A percentile compares a stretch with the other conserved stretches of the same genome.
phyloP scores from a whole-genome alignment of 306 rosid genomes.

The Fragaria iinumae region DNA sequence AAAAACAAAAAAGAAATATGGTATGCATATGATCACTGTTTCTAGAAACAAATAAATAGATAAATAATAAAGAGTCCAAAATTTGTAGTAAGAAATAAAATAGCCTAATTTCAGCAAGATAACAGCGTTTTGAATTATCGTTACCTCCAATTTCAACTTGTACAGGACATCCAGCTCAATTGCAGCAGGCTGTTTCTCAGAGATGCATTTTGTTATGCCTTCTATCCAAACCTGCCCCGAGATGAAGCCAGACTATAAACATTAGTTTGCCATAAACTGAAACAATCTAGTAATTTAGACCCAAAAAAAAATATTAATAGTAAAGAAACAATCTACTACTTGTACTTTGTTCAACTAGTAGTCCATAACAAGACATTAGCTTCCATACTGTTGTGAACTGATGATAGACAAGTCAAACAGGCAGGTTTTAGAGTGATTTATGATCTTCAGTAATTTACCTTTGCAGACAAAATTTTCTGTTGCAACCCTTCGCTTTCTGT shows the following conservation, averaged over 20 bases:
- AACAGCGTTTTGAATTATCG: constrained; percentile 22
- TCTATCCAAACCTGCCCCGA: constrained; percentile 62
- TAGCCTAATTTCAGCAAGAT: background rate
- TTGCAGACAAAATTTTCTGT: constrained; percentile 48
- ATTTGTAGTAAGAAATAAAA: constrained; percentile 2
- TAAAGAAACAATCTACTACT: constrained; percentile 8
- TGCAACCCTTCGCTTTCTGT: constrained; percentile 56
- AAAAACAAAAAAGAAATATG: background rate
- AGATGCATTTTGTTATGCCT: constrained; percentile 54
- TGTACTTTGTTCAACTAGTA: constrained; percentile 12
- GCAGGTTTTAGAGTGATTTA: background rate
- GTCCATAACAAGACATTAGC: background rate
- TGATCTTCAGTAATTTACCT: constrained; percentile 40
- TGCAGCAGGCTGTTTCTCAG: constrained; percentile 43
- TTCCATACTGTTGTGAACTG: background rate
- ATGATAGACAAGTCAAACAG: background rate
- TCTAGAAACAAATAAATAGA: background rate
- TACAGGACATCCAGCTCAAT: constrained; percentile 57
- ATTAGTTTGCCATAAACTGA: constrained; percentile 3
- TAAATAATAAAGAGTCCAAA: background rate
- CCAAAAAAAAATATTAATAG: background rate
- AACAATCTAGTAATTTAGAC: background rate
- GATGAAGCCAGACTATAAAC: constrained; percentile 26
- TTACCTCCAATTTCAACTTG: constrained; percentile 75
- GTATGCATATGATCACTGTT: background rate